Evolutionary conservation across 495 filamentous ascomycete species (phyloP).

Genomic region (Aspergillus bertholletiae): DNA sequence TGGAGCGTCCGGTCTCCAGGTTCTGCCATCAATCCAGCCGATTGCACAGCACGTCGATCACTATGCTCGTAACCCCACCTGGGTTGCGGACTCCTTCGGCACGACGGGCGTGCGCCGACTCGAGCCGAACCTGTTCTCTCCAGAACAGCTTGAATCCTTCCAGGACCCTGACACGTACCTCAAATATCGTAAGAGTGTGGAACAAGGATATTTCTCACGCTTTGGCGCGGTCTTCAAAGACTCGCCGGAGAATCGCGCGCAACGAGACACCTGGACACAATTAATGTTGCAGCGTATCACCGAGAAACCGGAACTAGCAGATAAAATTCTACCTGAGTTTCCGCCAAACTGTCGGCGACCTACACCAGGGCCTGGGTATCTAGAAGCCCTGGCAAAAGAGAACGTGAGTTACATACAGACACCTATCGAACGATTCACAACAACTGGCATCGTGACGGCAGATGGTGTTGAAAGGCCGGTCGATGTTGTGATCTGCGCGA

Average conservation of each 20-base stretch:
- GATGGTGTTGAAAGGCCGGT: conserved; percentile 49
- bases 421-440: conserved; percentile 54
- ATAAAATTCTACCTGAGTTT: conserved; percentile 60
- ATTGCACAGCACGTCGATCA: conserved; percentile 55
- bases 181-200: conserved; percentile 46
- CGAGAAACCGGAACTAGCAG: conserved; percentile 51
- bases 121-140: conserved; percentile 46
- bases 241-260: conserved; percentile 44
- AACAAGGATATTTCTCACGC: conserved; percentile 54
- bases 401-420: conserved; percentile 60
- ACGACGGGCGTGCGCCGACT: conserved; percentile 35
- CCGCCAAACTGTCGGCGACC: conserved; percentile 65
- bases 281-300: conserved; percentile 49
- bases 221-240: conserved; percentile 55
- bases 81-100: conserved; percentile 60
- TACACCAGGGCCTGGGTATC: conserved; percentile 68
- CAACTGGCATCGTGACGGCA: conserved; percentile 51
- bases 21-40: conserved; percentile 55
- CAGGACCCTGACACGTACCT: conserved; percentile 47
- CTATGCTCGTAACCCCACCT: conserved; percentile 64
- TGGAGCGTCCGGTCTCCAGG: conserved; percentile 54
- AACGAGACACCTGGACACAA: conserved; percentile 48
- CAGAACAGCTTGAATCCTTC: conserved; percentile 47
- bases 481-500: conserved; percentile 65
- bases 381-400: conserved; percentile 61